Base-by-base conservation (phyloP, 257 asterid genomes). In the Schizonepeta tenuifolia region DNA sequence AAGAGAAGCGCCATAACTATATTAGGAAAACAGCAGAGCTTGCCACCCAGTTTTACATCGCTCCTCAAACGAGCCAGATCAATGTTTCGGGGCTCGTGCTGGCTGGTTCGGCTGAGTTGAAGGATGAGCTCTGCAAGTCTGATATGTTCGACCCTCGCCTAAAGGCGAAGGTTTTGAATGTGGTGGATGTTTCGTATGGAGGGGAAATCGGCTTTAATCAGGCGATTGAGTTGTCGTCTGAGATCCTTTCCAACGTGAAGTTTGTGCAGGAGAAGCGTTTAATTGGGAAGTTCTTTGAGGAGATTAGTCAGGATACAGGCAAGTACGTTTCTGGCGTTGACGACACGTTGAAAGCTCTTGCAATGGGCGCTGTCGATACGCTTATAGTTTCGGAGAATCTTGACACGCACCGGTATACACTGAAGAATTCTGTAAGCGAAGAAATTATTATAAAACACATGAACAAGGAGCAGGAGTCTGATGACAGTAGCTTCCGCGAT, bases 81-180 rank as follows among this genome's bases (percentile, higher is more conserved):
- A 85, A 83, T 74, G 90, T 85, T 15, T 40, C 88, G 0, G 90
- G 90, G 7, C 80, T 86, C 12, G 79, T 86, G 43, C 85, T 86
- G 38, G 90, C 90, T 40, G 90, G 90, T 9, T 86, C 88, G 3
- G 90, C 90, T 63, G 90, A 86, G 36, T 86, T 86, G 75, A 86
- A 86, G 82, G 81, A 83, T 0, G 88, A 86, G 69, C 88, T 86
- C 17, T 81, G 90, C 53, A 85, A 83, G 80, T 86, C 90, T 67
- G 90, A 86, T 56, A 86, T 86, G 90, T 86, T 86, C 57, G 90
- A 86, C 66, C 88, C 84, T 33, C 90, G 90, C 21, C 84, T 85
- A 17, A 79, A 76, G 71, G 84, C 88, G 3, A 86, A 86, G 79
- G 77, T 86, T 50, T 38, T 86, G 73, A 86, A 83, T 67, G 90